Evolutionary conservation across 192 early-diverging fungal species (phyloP), one percentile per base, ranked within the genome.

Genomic region (Powellomyces hirtus): DNA sequence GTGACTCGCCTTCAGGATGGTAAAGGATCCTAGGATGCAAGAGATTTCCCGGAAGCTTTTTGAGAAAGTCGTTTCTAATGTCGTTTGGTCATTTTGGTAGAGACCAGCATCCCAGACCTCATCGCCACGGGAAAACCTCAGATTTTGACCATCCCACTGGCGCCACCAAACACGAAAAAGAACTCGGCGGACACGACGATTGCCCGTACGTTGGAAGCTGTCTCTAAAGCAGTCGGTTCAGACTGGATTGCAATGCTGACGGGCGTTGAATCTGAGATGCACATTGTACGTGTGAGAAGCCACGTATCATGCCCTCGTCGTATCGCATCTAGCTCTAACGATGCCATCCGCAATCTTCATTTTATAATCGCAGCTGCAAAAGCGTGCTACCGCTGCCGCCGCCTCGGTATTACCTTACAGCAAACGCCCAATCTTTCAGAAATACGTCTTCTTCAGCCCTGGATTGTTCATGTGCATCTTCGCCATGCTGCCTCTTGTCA

Each of bases 361-460:
- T 14, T 35, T 14, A 24, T 16, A 18, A 30, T 18, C 14, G 27
- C 27, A 62, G 57, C 40, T 45, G 22, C 68, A 60, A 34, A 38
- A 61, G 44, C 57, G 61, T 50, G 51, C 62, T 30, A 37, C 3
- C 33, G 40, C 40, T 42, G 53, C 53, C 5, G 16, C 53, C 29
- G 3, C 53, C 18, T 38, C 55, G 34, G 1, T 52, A 40, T 1
- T 57, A 2, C 71, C 71, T 4, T 73, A 64, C 62, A 60, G 56
- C 71, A 65, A 73, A 49, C 71, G 71, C 29, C 29, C 64, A 8
- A 34, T 73, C 20, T 73, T 73, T 50, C 63, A 73, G 31, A 66
- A 66, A 52, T 73, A 73, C 57, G 59, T 66, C 35, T 73, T 66
- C 33, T 73, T 73, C 57, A 66, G 24, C 37, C 34, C 37, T 11